phyloP scores from a whole-genome alignment of 2,329 filamentous ascomycete genomes.

The Stachybotrys elegans region DNA sequence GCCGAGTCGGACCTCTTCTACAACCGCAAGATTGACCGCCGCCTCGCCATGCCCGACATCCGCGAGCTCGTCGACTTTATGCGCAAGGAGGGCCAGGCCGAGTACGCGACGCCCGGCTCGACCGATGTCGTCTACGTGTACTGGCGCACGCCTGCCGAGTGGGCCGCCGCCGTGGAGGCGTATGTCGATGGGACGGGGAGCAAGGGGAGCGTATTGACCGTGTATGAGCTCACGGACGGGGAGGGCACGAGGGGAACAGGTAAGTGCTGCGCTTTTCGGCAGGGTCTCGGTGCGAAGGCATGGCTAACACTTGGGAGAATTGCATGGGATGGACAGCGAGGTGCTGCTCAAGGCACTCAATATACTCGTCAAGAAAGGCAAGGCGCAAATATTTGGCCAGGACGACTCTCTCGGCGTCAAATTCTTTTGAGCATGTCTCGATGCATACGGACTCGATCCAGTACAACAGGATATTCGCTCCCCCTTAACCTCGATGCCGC shows the following conservation, averaged over 20 bases:
- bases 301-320: slow-evolving; percentile 48
- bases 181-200: slow-evolving; percentile 89
- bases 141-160: slow-evolving; percentile 86
- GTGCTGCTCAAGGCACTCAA: slow-evolving; percentile 74
- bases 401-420: slow-evolving; percentile 91
- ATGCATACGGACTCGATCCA: slow-evolving; percentile 4
- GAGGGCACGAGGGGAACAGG: slow-evolving; percentile 69
- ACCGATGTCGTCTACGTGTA: slow-evolving; percentile 63
- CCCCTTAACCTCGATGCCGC: not conserved
- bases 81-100: slow-evolving; percentile 54
- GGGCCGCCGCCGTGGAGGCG: slow-evolving; percentile 70
- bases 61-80: slow-evolving; percentile 56
- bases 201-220: slow-evolving; percentile 80
- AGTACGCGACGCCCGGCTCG: slow-evolving; percentile 50
- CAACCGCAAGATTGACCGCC: slow-evolving; percentile 49
- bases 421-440: slow-evolving; percentile 87
- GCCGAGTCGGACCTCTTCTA: slow-evolving; percentile 51
- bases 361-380: slow-evolving; percentile 81
- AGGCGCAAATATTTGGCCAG: slow-evolving; percentile 87
- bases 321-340: slow-evolving; percentile 82
- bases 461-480: not conserved
- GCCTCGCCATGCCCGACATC: slow-evolving; percentile 45
- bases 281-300: not conserved
- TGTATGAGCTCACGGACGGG: slow-evolving; percentile 89
- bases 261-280: slow-evolving; percentile 28